These are phyloP conservation scores for Oenanthe javanica DNA, from an alignment of 140 eudicot genomes.

Conservation along the genomic window DNA sequence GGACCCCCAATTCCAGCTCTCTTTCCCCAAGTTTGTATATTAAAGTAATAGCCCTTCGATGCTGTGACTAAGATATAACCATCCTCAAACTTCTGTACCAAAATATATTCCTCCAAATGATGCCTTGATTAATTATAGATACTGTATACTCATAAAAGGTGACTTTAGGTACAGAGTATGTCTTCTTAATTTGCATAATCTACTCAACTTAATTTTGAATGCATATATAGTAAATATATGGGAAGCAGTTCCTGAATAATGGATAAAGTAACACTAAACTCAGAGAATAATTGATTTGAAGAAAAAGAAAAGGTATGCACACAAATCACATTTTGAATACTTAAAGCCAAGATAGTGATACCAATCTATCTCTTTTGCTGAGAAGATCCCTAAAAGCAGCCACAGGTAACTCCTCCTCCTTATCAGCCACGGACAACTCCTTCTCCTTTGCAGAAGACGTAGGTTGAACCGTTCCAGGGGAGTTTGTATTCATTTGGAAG, in stretches of 20 bases:
- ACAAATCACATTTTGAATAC: background rate
- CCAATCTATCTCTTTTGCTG: constrained; percentile 41
- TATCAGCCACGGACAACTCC: constrained; percentile 23
- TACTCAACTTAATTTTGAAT: background rate
- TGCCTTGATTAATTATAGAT: background rate
- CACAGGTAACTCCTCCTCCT: background rate
- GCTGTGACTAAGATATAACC: background rate
- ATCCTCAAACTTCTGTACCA: background rate
- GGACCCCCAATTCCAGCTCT: background rate
- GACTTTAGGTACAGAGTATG: background rate
- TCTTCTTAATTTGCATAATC: background rate
- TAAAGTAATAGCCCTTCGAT: background rate
- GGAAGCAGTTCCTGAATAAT: background rate
- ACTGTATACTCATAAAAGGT: background rate
- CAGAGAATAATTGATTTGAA: background rate
- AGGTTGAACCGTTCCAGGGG: constrained; percentile 21
- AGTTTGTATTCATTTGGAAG: constrained; percentile 10
- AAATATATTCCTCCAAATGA: background rate
- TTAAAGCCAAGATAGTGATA: constrained; percentile 5
- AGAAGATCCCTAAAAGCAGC: constrained; percentile 45
- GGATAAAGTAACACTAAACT: background rate
- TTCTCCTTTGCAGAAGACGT: constrained; percentile 27
- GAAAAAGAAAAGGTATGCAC: background rate
- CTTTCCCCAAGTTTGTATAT: background rate
- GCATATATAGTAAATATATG: background rate